phyloP scores from a whole-genome alignment of 441 rosid genomes.

The Syzygium malaccense region DNA sequence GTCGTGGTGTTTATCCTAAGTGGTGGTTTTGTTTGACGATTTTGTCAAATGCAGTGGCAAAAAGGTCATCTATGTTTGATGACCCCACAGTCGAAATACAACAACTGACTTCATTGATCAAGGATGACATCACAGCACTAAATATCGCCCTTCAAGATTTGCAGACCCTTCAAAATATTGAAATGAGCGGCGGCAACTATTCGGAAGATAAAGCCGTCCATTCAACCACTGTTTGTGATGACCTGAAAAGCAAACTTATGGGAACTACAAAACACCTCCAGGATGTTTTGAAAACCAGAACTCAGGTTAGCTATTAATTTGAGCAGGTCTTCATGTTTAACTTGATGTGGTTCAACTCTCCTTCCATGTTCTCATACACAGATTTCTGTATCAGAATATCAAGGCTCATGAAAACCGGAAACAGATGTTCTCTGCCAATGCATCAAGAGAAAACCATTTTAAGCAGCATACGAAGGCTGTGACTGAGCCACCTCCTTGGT shows the following conservation, averaged over 20 bases:
- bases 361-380: neutral
- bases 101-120: constrained; percentile 71
- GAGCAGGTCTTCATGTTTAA: neutral
- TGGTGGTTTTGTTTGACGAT: neutral
- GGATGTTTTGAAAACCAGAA: constrained; percentile 73
- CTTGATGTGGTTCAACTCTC: neutral
- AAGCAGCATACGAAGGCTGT: constrained; percentile 33
- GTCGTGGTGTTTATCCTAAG: neutral
- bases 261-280: constrained; percentile 74
- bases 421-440: constrained; percentile 70
- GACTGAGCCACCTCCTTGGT: constrained; percentile 91
- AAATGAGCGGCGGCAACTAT: constrained; percentile 60
- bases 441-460: constrained; percentile 47
- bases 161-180: constrained; percentile 77
- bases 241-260: constrained; percentile 79
- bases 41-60: constrained; percentile 48
- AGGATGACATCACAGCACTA: constrained; percentile 66
- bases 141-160: constrained; percentile 76
- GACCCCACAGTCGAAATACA: constrained; percentile 82
- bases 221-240: constrained; percentile 73
- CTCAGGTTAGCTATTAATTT: constrained; percentile 44
- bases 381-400: constrained; percentile 41
- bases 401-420: constrained; percentile 91
- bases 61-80: constrained; percentile 82
- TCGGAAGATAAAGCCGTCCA: constrained; percentile 76